Percentiles rank a stretch among this genome's conserved stretches.
Evolutionary conservation across 805 yeast genomes (phyloP).

Genomic region (Kuraishia borneana): DNA sequence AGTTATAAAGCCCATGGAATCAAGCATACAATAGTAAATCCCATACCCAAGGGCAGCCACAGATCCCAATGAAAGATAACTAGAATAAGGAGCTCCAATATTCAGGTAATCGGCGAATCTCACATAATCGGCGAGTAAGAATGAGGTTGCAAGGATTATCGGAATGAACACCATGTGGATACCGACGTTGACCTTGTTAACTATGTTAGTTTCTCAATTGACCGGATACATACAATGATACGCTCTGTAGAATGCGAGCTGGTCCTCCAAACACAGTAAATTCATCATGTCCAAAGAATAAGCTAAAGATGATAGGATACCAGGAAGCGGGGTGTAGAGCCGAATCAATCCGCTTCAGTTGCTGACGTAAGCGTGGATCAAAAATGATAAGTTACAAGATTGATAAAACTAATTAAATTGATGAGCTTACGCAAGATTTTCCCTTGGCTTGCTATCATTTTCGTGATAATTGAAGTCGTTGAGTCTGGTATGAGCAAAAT

Average conservation of each 20-base stretch:
- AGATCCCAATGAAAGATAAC: constrained; percentile 33
- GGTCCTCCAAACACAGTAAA: constrained; percentile 27
- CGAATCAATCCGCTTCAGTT: no score
- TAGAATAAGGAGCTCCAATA: constrained; percentile 9
- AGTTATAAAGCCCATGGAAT: constrained; percentile 35
- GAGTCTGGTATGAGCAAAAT: no score
- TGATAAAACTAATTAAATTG: no score
- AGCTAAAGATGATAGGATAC: no score
- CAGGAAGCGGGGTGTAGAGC: no score
- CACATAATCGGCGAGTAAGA: constrained; percentile 25
- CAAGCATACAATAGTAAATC: constrained; percentile 47
- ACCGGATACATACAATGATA: constrained; percentile 13
- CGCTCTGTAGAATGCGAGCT: constrained; percentile 48
- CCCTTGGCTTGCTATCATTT: no score
- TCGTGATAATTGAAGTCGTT: no score
- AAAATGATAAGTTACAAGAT: no score
- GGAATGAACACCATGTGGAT: constrained; percentile 82
- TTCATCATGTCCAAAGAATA: no score
- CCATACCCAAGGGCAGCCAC: constrained; percentile 36
- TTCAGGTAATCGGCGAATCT: constrained; percentile 11
- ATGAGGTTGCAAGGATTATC: constrained; percentile 46
- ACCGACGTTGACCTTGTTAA: constrained; percentile 45
- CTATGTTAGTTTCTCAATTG: constrained; percentile 6
- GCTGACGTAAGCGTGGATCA: no score
- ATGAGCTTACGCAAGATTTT: no score